These are phyloP conservation scores for Blumeriella jaapii DNA, from an alignment of 2,329 filamentous ascomycete species.

Conservation along the genomic window DNA sequence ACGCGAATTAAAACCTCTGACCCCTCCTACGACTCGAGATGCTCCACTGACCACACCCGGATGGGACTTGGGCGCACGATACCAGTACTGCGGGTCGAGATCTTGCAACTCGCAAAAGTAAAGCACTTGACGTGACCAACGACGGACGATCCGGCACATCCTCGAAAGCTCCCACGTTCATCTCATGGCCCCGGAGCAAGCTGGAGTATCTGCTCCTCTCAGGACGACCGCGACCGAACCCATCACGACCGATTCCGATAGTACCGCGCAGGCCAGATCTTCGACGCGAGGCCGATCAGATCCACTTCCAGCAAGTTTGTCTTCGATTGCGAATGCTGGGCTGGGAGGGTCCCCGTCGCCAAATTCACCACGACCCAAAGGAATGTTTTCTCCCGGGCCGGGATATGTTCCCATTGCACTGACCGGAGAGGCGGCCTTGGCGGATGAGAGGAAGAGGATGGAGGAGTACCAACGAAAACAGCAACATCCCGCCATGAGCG, in stretches of 20 bases:
- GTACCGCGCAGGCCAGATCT: slow-evolving; percentile 19
- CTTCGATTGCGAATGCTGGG: slow-evolving; percentile 22
- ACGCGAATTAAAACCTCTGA: slow-evolving; percentile 11
- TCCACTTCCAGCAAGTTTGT: slow-evolving; percentile 15
- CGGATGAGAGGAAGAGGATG: slow-evolving; percentile 39
- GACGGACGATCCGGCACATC: not conserved
- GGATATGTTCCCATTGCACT: slow-evolving; percentile 31
- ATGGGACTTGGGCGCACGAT: slow-evolving; percentile 11
- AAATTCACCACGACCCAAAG: slow-evolving; percentile 25
- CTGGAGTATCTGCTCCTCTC: slow-evolving; percentile 18
- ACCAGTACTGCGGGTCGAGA: not conserved
- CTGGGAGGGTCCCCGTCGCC: slow-evolving; percentile 22
- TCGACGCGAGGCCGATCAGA: slow-evolving; percentile 25
- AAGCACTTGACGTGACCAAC: no score
- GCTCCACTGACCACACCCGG: slow-evolving; percentile 12
- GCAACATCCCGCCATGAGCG: slow-evolving; percentile 33
- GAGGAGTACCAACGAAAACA: slow-evolving; percentile 34
- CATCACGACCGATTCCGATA: slow-evolving; percentile 15
- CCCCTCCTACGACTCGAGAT: slow-evolving; percentile 20
- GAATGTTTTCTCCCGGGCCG: slow-evolving; percentile 26
- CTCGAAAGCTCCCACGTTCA: slow-evolving; percentile 1
- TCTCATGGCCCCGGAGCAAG: slow-evolving; percentile 26
- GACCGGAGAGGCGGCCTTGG: slow-evolving; percentile 42
- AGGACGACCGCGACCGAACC: slow-evolving; percentile 17
- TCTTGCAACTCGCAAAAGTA: slow-evolving; percentile 1